These are phyloP conservation scores for Fusarium cicatricum DNA, from an alignment of 2,329 filamentous ascomycete species.

Conservation along the genomic window DNA sequence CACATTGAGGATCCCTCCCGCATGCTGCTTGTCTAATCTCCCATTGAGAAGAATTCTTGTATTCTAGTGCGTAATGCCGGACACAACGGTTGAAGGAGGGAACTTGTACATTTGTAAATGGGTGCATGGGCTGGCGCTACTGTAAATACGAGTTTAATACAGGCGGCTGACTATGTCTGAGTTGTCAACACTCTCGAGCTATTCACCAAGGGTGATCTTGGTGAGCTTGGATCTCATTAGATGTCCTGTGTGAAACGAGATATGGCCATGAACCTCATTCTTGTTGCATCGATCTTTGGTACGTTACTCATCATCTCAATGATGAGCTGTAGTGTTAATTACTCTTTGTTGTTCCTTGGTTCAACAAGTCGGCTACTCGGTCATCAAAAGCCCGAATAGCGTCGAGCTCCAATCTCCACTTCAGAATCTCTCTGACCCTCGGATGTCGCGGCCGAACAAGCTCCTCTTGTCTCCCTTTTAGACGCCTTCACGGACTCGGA, in stretches of 20 bases:
- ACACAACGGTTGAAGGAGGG: not conserved
- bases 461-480: too few species aligned
- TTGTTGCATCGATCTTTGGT: too few species aligned
- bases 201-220: not conserved
- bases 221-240: not conserved
- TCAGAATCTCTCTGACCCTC: too few species aligned
- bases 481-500: too few species aligned
- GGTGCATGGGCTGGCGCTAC: conserved; percentile 27
- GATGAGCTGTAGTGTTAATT: too few species aligned
- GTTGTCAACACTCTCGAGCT: not conserved
- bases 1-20: conserved; percentile 52
- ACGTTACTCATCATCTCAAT: too few species aligned
- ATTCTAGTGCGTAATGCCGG: conserved; percentile 22
- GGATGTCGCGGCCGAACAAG: too few species aligned
- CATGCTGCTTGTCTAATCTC: conserved; percentile 57
- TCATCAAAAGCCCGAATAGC: too few species aligned
- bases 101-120: not conserved
- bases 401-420: too few species aligned
- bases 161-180: conserved; percentile 7
- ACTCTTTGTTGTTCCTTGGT: too few species aligned
- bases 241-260: not conserved
- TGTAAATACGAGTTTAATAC: conserved; percentile 13
- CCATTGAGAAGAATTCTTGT: conserved; percentile 8
- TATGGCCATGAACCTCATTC: too few species aligned
- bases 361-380: too few species aligned